A percentile compares a stretch with the other conserved stretches of the same genome.
Conservation (phyloP, 768 basidiomycete species). For the Tremella yokohamensis region DNA sequence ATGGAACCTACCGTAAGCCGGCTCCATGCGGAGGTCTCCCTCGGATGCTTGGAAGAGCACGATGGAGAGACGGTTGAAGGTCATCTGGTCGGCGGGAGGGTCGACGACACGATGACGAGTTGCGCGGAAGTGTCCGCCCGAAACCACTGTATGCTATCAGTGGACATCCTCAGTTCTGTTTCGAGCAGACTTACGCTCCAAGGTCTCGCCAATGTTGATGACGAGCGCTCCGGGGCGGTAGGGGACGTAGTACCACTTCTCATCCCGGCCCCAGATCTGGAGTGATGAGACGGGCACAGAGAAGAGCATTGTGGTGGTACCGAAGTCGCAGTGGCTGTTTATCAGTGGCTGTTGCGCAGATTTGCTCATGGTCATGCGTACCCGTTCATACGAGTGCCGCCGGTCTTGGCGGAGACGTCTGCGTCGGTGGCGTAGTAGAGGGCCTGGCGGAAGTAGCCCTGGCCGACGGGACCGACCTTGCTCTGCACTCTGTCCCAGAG, state of each 20-base stretch:
- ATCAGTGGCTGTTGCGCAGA: conserved; percentile 16
- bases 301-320: conserved; percentile 35
- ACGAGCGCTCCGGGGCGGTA: conserved; percentile 38
- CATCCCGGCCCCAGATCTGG: conserved; percentile 39
- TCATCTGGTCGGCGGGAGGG: conserved; percentile 27
- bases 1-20: conserved; percentile 23
- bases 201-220: conserved; percentile 43
- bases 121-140: conserved; percentile 28
- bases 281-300: conserved; percentile 40
- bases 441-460: conserved; percentile 35
- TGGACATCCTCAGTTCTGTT: not conserved
- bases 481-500: conserved; percentile 39
- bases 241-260: conserved; percentile 37
- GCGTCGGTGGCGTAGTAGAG: conserved; percentile 17
- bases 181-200: conserved; percentile 20
- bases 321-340: conserved; percentile 36
- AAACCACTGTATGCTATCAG: conserved; percentile 14
- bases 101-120: conserved; percentile 26
- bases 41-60: conserved; percentile 29
- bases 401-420: not conserved
- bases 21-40: conserved; percentile 33
- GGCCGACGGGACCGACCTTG: conserved; percentile 19
- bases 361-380: not conserved
- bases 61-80: conserved; percentile 27
- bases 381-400: conserved; percentile 18